A percentile compares a stretch with the other conserved stretches of the same genome.
Conservation (phyloP, 257 asterid species). For the Solanum chiquidenum region DNA sequence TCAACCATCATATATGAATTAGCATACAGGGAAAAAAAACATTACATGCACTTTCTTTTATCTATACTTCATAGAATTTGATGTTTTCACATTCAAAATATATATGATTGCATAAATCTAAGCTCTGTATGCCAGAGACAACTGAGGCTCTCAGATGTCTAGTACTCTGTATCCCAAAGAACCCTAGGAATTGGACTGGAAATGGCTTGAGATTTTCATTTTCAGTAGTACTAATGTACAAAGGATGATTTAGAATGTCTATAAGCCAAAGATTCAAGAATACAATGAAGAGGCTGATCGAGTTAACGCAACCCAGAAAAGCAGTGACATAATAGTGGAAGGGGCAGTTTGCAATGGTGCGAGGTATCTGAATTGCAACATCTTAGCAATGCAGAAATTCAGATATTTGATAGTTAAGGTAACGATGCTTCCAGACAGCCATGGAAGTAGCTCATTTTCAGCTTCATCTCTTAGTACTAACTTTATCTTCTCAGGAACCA, state of each 20-base stretch:
- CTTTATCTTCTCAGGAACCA: neutral
- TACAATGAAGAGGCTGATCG: neutral
- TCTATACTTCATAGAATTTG: neutral
- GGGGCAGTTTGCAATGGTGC: neutral
- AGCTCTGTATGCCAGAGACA: neutral
- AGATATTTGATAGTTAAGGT: slow-evolving; percentile 3
- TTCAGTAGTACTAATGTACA: neutral
- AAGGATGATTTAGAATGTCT: neutral
- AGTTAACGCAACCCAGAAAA: slow-evolving; percentile 11
- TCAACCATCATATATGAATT: neutral
- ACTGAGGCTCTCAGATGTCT: neutral
- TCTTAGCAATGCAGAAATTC: slow-evolving; percentile 9
- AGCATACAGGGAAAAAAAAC: neutral
- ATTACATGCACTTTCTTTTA: neutral
- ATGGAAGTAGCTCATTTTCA: neutral
- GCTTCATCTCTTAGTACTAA: neutral
- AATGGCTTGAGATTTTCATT: neutral
- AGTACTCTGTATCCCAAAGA: neutral
- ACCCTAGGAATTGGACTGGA: neutral
- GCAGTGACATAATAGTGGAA: neutral
- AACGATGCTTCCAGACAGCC: neutral
- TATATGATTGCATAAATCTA: neutral
- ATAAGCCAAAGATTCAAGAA: neutral
- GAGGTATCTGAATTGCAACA: neutral
- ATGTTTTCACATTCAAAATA: neutral